phyloP scores from a whole-genome alignment of 2,329 filamentous ascomycete genomes.

The Colletotrichum siamense region DNA sequence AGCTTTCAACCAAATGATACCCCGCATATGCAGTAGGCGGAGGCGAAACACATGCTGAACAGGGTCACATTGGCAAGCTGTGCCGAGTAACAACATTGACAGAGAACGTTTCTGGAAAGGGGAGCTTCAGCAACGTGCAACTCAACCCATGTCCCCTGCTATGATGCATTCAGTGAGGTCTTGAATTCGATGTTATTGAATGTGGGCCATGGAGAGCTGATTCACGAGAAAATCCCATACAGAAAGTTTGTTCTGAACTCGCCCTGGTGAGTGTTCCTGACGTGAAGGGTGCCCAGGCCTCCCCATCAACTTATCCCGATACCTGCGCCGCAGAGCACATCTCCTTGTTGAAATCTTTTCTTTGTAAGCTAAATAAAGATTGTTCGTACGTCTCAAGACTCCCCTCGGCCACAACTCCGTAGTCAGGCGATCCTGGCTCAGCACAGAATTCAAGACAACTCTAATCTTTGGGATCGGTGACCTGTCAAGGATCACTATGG shows the following conservation, averaged over 20 bases:
- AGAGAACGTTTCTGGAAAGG: background rate
- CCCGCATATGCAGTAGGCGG: background rate
- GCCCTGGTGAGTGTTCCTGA: rapidly evolving
- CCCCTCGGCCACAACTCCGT: background rate
- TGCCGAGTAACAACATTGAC: background rate
- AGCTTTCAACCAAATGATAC: background rate
- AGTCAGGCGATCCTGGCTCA: background rate
- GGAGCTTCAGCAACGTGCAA: background rate
- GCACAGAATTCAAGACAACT: background rate
- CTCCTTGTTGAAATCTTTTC: background rate
- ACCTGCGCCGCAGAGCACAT: background rate
- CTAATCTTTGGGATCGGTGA: background rate
- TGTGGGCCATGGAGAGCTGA: background rate
- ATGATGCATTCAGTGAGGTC: background rate
- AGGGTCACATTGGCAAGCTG: background rate
- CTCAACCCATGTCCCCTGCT: background rate
- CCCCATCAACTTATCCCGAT: background rate
- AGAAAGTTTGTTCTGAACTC: background rate
- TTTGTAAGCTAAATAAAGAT: background rate
- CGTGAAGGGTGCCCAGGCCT: background rate
- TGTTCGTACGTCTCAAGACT: background rate
- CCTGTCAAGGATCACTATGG: background rate
- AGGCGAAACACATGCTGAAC: background rate
- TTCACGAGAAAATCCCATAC: background rate
- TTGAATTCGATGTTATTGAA: background rate